A percentile compares a stretch with the other conserved stretches of the same genome.
phyloP scores from a whole-genome alignment of 2,329 filamentous ascomycete species.

The Alternaria gansuensis region DNA sequence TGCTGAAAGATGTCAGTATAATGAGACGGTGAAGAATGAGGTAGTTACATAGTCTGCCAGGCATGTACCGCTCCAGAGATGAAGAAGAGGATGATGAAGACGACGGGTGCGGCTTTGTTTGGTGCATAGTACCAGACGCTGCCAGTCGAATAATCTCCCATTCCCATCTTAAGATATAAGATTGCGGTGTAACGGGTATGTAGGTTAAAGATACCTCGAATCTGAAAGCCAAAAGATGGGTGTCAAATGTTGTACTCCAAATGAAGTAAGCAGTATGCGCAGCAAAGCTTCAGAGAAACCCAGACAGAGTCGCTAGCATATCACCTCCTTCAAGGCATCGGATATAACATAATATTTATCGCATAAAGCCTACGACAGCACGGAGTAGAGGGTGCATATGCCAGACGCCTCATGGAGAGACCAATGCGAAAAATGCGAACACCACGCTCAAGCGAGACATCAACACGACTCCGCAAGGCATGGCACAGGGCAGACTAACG shows the following conservation, averaged over 20 bases:
- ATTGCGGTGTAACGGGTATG: not conserved
- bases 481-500: conserved; percentile 22
- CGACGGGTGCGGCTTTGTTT: conserved; percentile 63
- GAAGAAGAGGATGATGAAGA: conserved; percentile 62
- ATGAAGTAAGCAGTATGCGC: not conserved
- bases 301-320: not conserved
- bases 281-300: not conserved
- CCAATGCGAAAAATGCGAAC: conserved; percentile 46
- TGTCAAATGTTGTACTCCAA: not conserved
- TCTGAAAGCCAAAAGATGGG: not conserved
- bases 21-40: not conserved
- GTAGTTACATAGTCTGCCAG: conserved; percentile 65
- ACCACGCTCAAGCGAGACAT: conserved; percentile 15
- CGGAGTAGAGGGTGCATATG: not conserved
- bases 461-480: conserved; percentile 21
- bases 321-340: not conserved
- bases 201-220: not conserved
- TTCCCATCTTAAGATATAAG: conserved; percentile 35
- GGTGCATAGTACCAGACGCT: conserved; percentile 60
- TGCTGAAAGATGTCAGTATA: conserved; percentile 48
- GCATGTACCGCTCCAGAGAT: conserved; percentile 60
- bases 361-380: not conserved
- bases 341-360: not conserved
- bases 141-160: conserved; percentile 47
- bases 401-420: not conserved